These are phyloP conservation scores for Cutaneotrichosporon mucoides DNA, from an alignment of 1,284 basidiomycete genomes.

Conservation along the genomic window DNA sequence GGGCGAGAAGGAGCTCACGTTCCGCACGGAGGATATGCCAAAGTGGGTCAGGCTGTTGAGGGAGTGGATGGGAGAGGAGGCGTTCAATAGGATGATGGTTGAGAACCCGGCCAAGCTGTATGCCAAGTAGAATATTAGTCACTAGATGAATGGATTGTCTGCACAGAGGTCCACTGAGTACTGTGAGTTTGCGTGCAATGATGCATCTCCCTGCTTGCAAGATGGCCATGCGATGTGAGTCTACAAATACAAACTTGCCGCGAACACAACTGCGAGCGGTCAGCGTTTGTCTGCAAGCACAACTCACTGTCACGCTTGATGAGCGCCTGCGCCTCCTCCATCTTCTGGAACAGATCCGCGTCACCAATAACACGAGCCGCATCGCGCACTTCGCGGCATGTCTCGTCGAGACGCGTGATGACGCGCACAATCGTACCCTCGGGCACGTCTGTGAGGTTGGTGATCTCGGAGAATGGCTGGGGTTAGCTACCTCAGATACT, in stretches of 20 bases:
- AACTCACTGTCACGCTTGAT: conserved; percentile 88
- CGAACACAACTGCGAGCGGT: conserved; percentile 64
- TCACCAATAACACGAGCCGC: conserved; percentile 97
- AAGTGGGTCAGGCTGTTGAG: conserved; percentile 3
- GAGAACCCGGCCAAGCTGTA: conserved; percentile 7
- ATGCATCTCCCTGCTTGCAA: background rate
- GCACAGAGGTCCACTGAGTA: no score
- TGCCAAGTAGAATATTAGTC: background rate
- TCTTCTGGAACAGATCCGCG: conserved; percentile 90
- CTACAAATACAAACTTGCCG: conserved; percentile 78
- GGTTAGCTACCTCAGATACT: background rate
- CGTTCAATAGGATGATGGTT: conserved; percentile 7
- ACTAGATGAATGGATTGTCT: background rate
- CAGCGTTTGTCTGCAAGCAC: no score
- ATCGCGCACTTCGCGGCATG: conserved; percentile 93
- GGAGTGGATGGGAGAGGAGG: conserved; percentile 8
- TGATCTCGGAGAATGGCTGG: conserved; percentile 93
- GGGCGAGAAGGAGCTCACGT: background rate
- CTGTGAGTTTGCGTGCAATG: no score
- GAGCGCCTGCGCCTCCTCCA: conserved; percentile 89
- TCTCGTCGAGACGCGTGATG: conserved; percentile 94
- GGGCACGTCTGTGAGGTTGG: conserved; percentile 84
- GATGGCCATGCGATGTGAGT: background rate
- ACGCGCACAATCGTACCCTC: conserved; percentile 97
- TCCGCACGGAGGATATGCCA: conserved; percentile 8